Percentiles rank a stretch among this genome's conserved stretches.
phyloP scores from a whole-genome alignment of 257 asterid genomes.

The Nicotiana paniculata region DNA sequence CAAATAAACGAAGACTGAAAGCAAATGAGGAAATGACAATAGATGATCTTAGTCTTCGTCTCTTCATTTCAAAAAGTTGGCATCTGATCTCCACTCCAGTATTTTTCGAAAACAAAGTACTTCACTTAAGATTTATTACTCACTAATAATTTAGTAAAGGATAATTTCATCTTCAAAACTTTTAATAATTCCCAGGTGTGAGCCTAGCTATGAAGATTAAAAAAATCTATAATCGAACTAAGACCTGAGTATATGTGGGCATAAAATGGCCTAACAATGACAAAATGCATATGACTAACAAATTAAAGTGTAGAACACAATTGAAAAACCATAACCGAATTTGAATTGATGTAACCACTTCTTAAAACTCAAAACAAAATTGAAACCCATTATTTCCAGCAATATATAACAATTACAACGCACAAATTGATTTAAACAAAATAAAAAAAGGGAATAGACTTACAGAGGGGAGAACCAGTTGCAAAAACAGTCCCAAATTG shows the following conservation, averaged over 20 bases:
- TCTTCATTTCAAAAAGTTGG: neutral
- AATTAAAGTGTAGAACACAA: neutral
- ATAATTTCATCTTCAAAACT: neutral
- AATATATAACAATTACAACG: neutral
- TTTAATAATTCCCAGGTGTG: neutral
- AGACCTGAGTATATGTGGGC: neutral
- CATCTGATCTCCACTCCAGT: neutral
- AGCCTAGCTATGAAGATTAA: neutral
- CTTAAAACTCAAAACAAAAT: neutral
- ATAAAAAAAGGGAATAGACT: neutral
- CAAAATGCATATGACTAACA: neutral
- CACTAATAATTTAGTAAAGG: neutral
- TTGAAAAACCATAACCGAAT: neutral
- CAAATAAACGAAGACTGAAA: neutral
- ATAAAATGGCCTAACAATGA: neutral
- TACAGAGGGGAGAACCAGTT: slow-evolving; percentile 37
- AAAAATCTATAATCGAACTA: neutral
- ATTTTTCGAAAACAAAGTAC: neutral
- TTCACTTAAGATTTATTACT: neutral
- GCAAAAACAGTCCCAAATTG: slow-evolving; percentile 26
- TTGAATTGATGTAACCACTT: neutral
- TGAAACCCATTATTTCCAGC: neutral
- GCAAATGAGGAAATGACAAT: neutral
- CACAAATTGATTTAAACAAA: neutral
- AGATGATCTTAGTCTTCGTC: neutral